These are phyloP conservation scores for Paecilomyces formosus DNA, from an alignment of 2,329 filamentous ascomycete species.

Conservation along the genomic window DNA sequence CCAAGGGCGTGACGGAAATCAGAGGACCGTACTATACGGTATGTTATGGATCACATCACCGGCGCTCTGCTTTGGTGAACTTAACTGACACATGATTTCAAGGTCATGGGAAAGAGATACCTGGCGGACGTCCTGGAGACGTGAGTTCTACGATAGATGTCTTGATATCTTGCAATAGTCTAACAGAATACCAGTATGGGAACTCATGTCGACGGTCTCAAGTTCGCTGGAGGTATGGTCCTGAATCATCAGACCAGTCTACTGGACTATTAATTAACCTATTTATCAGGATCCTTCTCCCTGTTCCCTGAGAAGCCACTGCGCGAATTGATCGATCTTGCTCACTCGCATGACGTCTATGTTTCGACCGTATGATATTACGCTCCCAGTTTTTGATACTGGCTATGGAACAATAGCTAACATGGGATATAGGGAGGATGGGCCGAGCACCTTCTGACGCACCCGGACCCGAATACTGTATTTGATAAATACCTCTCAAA, in stretches of 20 bases:
- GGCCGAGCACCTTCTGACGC: constrained; percentile 47
- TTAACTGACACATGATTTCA: not conserved
- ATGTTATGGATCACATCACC: constrained; percentile 6
- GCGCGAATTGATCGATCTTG: constrained; percentile 42
- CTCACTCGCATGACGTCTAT: constrained; percentile 44
- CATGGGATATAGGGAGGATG: constrained; percentile 39
- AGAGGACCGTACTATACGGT: constrained; percentile 49
- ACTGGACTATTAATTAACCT: not conserved
- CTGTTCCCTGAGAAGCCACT: constrained; percentile 41
- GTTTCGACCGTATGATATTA: constrained; percentile 40
- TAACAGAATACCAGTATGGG: constrained; percentile 39
- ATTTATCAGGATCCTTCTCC: constrained; percentile 39
- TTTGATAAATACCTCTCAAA: constrained; percentile 47
- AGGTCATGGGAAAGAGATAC: constrained; percentile 47
- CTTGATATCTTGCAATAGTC: not conserved
- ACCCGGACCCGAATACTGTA: constrained; percentile 35
- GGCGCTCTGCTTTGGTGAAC: not conserved
- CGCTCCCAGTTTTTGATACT: not conserved
- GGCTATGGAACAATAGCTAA: not conserved
- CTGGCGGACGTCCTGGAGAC: constrained; percentile 48
- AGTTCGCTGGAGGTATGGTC: constrained; percentile 43
- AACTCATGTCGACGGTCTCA: constrained; percentile 47
- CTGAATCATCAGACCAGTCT: not conserved
- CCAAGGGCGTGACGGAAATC: constrained; percentile 47
- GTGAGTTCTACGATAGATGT: constrained; percentile 20